Percentiles rank a stretch among this genome's conserved stretches.
Evolutionary conservation across 768 basidiomycete genomes (phyloP).

Genomic region (Mycena capillaripes): DNA sequence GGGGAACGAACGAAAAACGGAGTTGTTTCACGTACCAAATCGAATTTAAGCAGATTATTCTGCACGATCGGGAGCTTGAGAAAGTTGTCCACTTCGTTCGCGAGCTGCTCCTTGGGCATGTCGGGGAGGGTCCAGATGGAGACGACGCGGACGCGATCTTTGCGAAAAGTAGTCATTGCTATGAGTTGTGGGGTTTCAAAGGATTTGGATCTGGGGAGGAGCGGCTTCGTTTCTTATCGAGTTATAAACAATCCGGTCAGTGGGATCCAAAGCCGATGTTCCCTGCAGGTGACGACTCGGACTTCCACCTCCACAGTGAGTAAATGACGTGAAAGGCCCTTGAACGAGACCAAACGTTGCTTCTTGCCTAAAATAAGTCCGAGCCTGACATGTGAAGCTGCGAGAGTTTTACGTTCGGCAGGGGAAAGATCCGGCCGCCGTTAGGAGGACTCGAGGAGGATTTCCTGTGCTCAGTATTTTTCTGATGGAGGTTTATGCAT

Average conservation of each 20-base stretch:
- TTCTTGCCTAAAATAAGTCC: too few relatives aligned
- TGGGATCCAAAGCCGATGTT: neutral
- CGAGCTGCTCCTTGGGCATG: neutral
- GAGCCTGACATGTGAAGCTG: neutral
- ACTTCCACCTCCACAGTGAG: neutral
- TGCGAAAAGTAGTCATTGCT: constrained; percentile 7
- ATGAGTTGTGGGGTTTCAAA: too few relatives aligned
- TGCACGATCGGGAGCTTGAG: constrained; percentile 8
- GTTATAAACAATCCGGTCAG: neutral
- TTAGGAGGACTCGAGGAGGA: too few relatives aligned
- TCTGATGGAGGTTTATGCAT: too few relatives aligned
- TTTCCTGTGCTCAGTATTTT: too few relatives aligned
- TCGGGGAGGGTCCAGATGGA: neutral
- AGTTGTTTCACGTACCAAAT: neutral
- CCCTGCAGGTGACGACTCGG: neutral
- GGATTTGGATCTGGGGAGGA: neutral
- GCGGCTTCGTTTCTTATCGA: too few relatives aligned
- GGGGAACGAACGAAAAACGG: too few relatives aligned
- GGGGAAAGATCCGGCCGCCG: neutral
- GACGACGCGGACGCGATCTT: constrained; percentile 14
- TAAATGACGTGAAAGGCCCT: neutral
- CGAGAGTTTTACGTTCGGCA: neutral
- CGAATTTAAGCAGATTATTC: constrained; percentile 17
- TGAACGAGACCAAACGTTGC: too few relatives aligned
- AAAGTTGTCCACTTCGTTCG: neutral